Conservation (phyloP, 2,329 filamentous ascomycete species). For the Claviceps purpurea region DNA sequence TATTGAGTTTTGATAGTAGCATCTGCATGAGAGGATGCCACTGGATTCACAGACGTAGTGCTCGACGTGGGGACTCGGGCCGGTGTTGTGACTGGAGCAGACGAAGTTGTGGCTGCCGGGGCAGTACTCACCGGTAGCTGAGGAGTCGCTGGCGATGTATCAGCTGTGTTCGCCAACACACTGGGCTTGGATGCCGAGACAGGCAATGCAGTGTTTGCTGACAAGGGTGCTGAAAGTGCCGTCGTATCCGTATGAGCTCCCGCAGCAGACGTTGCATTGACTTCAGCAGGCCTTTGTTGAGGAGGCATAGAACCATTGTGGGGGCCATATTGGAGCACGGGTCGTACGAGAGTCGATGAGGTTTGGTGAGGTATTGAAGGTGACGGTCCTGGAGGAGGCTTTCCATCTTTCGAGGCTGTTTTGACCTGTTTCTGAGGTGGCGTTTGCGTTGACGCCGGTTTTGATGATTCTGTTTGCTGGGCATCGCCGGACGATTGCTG, state of each 20-base stretch:
- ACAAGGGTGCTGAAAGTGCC: conserved; percentile 6
- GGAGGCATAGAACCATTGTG: conserved; percentile 49
- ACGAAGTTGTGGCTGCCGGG: background rate
- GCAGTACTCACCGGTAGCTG: background rate
- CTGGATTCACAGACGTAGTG: conserved; percentile 8
- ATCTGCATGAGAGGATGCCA: conserved; percentile 7
- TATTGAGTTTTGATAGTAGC: background rate
- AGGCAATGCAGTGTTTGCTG: background rate
- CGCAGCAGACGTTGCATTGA: conserved; percentile 11
- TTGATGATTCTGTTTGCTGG: conserved; percentile 6
- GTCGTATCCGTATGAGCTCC: conserved; percentile 11
- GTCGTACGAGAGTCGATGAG: conserved; percentile 24
- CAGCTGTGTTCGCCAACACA: background rate
- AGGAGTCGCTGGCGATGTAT: background rate
- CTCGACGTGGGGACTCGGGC: background rate
- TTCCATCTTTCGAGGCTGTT: background rate
- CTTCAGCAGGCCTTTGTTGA: conserved; percentile 22
- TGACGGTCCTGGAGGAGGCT: background rate
- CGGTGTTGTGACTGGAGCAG: background rate
- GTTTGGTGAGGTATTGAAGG: background rate
- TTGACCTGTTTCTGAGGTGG: conserved; percentile 12
- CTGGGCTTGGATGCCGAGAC: background rate
- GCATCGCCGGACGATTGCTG: conserved; percentile 8
- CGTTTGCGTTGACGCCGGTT: background rate
- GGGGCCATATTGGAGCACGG: conserved; percentile 52